Conservation (phyloP, 345 rosid genomes). For the Brassica juncea region DNA sequence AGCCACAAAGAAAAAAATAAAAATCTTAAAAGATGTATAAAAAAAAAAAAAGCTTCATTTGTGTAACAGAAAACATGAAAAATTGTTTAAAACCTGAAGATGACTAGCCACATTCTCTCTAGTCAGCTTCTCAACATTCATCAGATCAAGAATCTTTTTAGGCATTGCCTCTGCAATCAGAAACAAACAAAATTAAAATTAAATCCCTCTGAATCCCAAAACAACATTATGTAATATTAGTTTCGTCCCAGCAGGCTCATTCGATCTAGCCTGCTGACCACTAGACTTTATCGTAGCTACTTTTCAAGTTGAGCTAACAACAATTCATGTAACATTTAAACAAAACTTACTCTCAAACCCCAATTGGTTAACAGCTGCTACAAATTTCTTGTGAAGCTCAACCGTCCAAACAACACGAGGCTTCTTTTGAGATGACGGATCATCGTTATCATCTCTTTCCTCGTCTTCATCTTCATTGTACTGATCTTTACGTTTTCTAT, state of each 20-base stretch:
- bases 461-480: conserved; percentile 66
- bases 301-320: neutral
- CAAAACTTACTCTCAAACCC: conserved; percentile 79
- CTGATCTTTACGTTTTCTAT: conserved; percentile 75
- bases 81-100: conserved; percentile 62
- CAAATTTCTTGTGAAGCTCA: conserved; percentile 82
- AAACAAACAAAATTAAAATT: neutral
- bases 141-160: conserved; percentile 86
- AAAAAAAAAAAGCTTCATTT: neutral
- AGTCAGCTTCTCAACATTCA: conserved; percentile 86
- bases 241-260: neutral
- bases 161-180: conserved; percentile 87
- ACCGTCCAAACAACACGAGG: conserved; percentile 89
- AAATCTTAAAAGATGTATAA: neutral
- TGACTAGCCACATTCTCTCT: conserved; percentile 97
- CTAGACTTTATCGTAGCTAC: neutral
- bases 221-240: neutral
- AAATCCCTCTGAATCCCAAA: neutral
- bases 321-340: conserved; percentile 6
- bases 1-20: conserved; percentile 12
- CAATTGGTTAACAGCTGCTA: conserved; percentile 77
- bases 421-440: conserved; percentile 70
- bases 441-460: conserved; percentile 63
- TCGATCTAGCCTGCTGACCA: neutral
- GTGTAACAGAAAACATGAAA: neutral